Conservation (phyloP, 2,329 filamentous ascomycete genomes). For the Xylariaceae sp. region DNA sequence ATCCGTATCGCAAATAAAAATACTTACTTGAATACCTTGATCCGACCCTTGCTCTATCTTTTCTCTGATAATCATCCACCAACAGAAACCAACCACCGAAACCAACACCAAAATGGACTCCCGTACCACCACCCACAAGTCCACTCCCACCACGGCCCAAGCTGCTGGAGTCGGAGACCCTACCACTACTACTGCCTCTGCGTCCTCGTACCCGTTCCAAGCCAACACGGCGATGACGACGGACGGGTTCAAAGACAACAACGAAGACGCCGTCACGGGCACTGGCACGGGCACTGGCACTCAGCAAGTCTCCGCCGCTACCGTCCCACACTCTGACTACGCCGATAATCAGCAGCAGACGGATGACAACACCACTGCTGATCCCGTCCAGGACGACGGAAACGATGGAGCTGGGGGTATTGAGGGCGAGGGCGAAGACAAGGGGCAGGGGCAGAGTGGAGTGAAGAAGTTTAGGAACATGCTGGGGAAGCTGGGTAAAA, state of each 20-base stretch:
- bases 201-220: neutral
- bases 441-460: conserved; percentile 3
- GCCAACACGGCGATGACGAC: conserved; percentile 14
- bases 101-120: conserved; percentile 2
- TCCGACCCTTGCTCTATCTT: neutral
- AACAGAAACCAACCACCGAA: neutral
- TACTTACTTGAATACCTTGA: neutral
- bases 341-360: neutral
- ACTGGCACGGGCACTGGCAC: too few species aligned
- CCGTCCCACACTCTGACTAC: neutral
- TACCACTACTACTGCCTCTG: too few species aligned
- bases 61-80: too few species aligned
- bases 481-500: conserved; percentile 6
- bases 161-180: too few species aligned
- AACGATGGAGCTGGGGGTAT: too few species aligned
- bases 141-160: neutral
- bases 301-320: neutral
- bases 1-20: neutral
- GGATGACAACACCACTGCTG: neutral
- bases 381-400: neutral
- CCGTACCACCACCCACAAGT: conserved; percentile 1
- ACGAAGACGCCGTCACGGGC: neutral
- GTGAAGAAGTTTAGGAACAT: conserved; percentile 6
- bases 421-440: too few species aligned
- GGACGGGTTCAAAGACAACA: conserved; percentile 12